Evolutionary conservation across 75 land plant genomes (phyloP), one percentile per base, ranked within the genome.

Genomic region (Pinus tabuliformis): DNA sequence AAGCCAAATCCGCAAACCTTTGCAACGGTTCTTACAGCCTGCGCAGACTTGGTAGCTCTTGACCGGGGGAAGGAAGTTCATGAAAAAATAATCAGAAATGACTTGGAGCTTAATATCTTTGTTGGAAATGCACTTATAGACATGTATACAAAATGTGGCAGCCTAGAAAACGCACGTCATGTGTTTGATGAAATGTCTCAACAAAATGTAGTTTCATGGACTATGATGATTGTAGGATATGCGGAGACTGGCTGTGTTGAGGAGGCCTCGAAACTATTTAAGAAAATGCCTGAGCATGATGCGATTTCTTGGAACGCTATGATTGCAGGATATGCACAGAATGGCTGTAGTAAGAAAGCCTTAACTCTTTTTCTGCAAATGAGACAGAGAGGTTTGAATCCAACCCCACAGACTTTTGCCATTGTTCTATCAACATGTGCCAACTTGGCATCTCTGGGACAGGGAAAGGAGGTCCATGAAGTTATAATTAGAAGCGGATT

Each of bases 221-320:
- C 77, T 16, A 54, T 83, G 7, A 68, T 86, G 72, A 83, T 86
- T 37, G 22, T 62, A 7, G 86, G 73, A 2, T 74, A 81, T 66
- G 63, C 83, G 12, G 54, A 49, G 54, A 49, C 1, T 49, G 54
- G 54, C 54, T 49, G 54, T 49, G 54, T 49, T 49, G 54, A 49
- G 54, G 54, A 49, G 54, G 54, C 54, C 12, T 49, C 12, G 54
- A 49, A 9, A 49, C 54, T 49, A 9, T 49, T 49, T 49, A 49
- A 49, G 54, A 9, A 11, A 49, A 49, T 49, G 12, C 54, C 54
- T 12, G 54, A 49, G 11, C 54, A 49, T 9, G 54, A 49, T 49
- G 54, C 54, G 54, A 14, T 72, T 15, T 39, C 73, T 22, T 86
- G 88, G 88, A 86, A 86, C 54, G 80, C 88, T 9, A 28, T 86